These are phyloP conservation scores for Septoria petroselini DNA, from an alignment of 2,329 filamentous ascomycete species.

Conservation along the genomic window DNA sequence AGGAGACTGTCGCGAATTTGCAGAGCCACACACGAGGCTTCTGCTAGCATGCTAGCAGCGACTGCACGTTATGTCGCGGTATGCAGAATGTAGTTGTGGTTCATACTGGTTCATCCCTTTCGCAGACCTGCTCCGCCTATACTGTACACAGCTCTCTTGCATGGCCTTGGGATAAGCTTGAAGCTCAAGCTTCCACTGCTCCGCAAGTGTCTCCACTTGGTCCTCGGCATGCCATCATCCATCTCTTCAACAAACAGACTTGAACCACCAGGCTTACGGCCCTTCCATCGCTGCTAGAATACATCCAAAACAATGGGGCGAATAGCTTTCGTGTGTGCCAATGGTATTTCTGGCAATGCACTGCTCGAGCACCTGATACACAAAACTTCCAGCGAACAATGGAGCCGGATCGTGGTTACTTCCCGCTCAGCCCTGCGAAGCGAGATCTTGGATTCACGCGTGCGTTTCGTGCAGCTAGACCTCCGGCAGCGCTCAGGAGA, in stretches of 20 bases:
- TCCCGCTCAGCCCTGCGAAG: slow-evolving; percentile 31
- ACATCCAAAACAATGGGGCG: background rate
- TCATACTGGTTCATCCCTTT: too few relatives aligned
- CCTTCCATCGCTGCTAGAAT: too few relatives aligned
- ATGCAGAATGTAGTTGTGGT: too few relatives aligned
- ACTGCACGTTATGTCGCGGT: too few relatives aligned
- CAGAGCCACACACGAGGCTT: background rate
- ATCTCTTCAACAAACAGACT: too few relatives aligned
- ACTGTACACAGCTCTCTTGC: background rate
- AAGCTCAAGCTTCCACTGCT: background rate
- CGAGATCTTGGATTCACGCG: slow-evolving; percentile 32
- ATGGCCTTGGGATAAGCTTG: background rate
- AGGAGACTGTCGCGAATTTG: slow-evolving; percentile 13
- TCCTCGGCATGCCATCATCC: too few relatives aligned
- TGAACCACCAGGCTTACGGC: too few relatives aligned
- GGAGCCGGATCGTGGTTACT: slow-evolving; percentile 35
- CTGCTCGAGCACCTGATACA: slow-evolving; percentile 39
- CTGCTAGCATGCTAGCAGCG: too few relatives aligned
- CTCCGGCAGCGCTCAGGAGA: slow-evolving; percentile 23
- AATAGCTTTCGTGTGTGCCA: slow-evolving; percentile 38
- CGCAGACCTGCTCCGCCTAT: too few relatives aligned
- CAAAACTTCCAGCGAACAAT: slow-evolving; percentile 24
- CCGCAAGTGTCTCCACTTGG: background rate
- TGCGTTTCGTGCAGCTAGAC: slow-evolving; percentile 37
- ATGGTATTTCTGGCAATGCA: slow-evolving; percentile 39